These are phyloP conservation scores for Lomentospora prolificans DNA, from an alignment of 2,329 filamentous ascomycete species.

Conservation along the genomic window DNA sequence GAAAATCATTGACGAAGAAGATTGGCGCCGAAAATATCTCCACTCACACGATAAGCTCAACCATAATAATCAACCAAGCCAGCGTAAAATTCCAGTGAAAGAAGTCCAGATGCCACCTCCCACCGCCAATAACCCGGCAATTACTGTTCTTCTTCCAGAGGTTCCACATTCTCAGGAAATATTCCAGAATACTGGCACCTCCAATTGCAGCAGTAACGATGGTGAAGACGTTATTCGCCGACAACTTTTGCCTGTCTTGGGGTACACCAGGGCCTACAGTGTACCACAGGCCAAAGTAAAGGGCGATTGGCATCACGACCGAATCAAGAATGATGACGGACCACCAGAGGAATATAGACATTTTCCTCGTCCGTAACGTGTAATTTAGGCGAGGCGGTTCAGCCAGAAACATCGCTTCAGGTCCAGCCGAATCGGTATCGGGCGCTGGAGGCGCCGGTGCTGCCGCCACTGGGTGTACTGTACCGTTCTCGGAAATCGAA, in stretches of 20 bases:
- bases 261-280: slow-evolving; percentile 25
- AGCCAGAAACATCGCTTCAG: slow-evolving; percentile 5
- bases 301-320: slow-evolving; percentile 44
- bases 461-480: no score
- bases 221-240: slow-evolving; percentile 30
- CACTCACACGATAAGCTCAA: slow-evolving; percentile 38
- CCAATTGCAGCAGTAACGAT: slow-evolving; percentile 43
- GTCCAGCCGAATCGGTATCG: background rate
- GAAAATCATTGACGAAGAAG: no score
- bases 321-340: slow-evolving; percentile 47
- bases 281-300: slow-evolving; percentile 54
- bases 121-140: slow-evolving; percentile 32
- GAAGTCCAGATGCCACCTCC: slow-evolving; percentile 35
- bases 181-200: slow-evolving; percentile 43
- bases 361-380: slow-evolving; percentile 28
- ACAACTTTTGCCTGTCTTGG: slow-evolving; percentile 21
- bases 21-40: no score
- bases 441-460: slow-evolving; percentile 1
- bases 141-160: slow-evolving; percentile 40
- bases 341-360: slow-evolving; percentile 49
- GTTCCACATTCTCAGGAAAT: slow-evolving; percentile 40
- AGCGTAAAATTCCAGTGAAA: slow-evolving; percentile 48
- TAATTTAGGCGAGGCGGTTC: slow-evolving; percentile 13
- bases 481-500: background rate
- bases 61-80: slow-evolving; percentile 45